A percentile compares a stretch with the other conserved stretches of the same genome.
Conservation (phyloP, 164 flowering plant species). For the Platanus orientalis region DNA sequence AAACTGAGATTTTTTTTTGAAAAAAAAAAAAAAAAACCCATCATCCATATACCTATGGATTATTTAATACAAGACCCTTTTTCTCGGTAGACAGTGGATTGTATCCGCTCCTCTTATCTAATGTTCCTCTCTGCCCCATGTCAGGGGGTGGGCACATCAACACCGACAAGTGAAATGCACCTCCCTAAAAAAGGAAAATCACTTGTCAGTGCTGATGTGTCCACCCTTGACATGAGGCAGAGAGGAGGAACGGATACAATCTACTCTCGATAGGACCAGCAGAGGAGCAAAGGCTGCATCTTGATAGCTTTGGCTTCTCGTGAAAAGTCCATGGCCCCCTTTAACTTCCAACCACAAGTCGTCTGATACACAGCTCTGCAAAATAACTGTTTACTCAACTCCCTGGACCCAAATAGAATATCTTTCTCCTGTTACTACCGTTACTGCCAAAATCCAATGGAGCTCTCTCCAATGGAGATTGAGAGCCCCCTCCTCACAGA, state of each 20-base stretch:
- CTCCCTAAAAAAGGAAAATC: too few relatives aligned
- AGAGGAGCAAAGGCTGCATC: conserved; percentile 8
- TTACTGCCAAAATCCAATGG: neutral
- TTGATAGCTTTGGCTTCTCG: conserved; percentile 7
- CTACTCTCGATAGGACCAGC: conserved; percentile 7
- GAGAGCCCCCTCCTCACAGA: conserved; percentile 1
- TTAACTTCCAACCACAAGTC: conserved; percentile 8
- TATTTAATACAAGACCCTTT: neutral
- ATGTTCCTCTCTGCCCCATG: too few relatives aligned
- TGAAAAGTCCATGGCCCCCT: neutral
- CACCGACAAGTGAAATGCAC: too few relatives aligned
- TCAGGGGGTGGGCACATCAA: too few relatives aligned
- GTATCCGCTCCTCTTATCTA: too few relatives aligned
- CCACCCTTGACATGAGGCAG: too few relatives aligned
- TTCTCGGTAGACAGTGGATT: too few relatives aligned
- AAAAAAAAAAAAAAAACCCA: too few relatives aligned
- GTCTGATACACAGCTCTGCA: conserved; percentile 8
- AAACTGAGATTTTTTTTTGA: too few relatives aligned
- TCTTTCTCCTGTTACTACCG: conserved; percentile 4
- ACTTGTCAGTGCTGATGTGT: too few relatives aligned
- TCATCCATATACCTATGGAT: neutral
- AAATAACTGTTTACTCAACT: conserved; percentile 9
- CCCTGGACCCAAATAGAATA: neutral
- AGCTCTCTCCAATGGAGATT: neutral
- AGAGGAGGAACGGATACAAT: too few relatives aligned